These are phyloP conservation scores for Leishmania aethiopica DNA, from an alignment of 208 protist genomes.

Conservation along the genomic window DNA sequence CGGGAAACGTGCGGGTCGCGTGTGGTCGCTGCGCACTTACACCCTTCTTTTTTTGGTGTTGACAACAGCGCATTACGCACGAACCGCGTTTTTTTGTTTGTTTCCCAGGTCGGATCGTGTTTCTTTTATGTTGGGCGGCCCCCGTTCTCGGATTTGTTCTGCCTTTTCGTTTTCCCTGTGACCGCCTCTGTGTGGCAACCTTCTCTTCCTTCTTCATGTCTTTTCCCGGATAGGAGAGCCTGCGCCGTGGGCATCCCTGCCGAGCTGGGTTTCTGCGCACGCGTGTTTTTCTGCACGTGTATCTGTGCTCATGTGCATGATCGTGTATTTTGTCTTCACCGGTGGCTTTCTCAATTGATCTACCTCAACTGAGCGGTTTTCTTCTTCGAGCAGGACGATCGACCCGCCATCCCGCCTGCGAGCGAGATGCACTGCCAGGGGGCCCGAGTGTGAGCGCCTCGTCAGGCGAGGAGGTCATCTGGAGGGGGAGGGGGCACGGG, in stretches of 20 bases:
- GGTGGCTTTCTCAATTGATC: background rate
- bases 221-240: background rate
- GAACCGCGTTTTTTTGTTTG: background rate
- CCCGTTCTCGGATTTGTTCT: background rate
- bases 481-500: too few species aligned
- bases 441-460: too few species aligned
- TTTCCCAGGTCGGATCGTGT: background rate
- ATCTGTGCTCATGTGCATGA: background rate
- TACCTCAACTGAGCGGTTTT: background rate
- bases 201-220: background rate
- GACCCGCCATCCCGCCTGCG: too few species aligned
- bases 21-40: background rate
- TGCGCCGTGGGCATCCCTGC: background rate
- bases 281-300: background rate
- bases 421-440: too few species aligned
- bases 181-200: background rate
- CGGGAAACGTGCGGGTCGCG: background rate
- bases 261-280: background rate
- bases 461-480: too few species aligned
- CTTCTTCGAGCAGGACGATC: background rate
- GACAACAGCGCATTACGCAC: background rate
- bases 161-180: background rate
- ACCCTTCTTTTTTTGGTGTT: too few species aligned
- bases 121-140: constrained; percentile 1
- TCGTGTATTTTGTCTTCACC: background rate